These are phyloP conservation scores for Sherardia arvensis DNA, from an alignment of 257 asterid genomes.

Conservation along the genomic window DNA sequence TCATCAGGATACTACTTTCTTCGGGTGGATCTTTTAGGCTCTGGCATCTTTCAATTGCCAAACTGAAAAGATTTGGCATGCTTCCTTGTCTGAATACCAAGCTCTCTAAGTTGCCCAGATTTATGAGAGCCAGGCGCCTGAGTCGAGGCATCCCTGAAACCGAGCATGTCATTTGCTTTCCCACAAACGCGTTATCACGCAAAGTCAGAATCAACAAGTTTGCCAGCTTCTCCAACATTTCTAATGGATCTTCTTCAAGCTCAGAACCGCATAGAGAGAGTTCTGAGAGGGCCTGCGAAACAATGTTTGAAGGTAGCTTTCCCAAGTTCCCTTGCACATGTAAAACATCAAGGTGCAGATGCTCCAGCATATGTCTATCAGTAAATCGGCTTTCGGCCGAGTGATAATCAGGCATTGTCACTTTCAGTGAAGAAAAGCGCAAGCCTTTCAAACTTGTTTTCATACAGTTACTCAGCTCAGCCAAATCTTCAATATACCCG, in stretches of 20 bases:
- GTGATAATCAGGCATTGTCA: not conserved
- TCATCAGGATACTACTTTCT: not conserved
- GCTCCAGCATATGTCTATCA: not conserved
- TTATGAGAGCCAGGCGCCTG: not conserved
- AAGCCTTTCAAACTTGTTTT: not conserved
- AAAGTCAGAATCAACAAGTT: not conserved
- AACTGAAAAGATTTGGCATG: not conserved
- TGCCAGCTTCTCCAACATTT: constrained; percentile 10
- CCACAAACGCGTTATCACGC: constrained; percentile 1
- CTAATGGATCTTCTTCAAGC: constrained; percentile 1
- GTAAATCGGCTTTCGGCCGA: not conserved
- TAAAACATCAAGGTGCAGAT: not conserved
- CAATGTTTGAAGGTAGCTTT: not conserved
- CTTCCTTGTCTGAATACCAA: not conserved
- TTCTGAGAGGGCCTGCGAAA: not conserved
- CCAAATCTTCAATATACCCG: not conserved
- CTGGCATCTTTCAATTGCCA: not conserved
- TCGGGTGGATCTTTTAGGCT: not conserved
- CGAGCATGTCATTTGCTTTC: not conserved
- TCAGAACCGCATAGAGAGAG: not conserved
- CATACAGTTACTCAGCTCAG: not conserved
- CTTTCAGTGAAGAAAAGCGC: not conserved
- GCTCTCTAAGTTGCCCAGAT: not conserved
- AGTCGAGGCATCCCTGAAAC: not conserved
- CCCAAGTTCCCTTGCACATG: not conserved